Percentiles rank a stretch among this genome's conserved stretches.
Conservation (phyloP, 306 rosid species). For the Vigna trinervia region DNA sequence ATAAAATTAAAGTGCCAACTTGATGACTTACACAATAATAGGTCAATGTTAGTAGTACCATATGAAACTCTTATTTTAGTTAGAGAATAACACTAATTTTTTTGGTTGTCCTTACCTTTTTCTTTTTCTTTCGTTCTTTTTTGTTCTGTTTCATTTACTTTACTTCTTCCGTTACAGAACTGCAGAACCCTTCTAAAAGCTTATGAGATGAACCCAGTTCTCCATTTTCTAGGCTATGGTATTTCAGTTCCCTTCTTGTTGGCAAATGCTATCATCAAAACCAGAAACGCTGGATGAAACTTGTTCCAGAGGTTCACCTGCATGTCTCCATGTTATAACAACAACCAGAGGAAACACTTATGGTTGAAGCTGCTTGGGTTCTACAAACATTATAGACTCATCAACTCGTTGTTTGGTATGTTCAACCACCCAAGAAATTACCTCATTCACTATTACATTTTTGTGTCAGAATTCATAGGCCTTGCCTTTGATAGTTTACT, state of each 20-base stretch:
- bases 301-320: slow-evolving; percentile 15
- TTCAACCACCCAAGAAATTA: background rate
- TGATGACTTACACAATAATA: background rate
- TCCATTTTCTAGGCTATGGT: slow-evolving; percentile 75
- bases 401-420: slow-evolving; percentile 10
- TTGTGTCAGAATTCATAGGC: background rate
- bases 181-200: slow-evolving; percentile 86
- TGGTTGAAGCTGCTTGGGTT: slow-evolving; percentile 15
- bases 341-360: slow-evolving; percentile 17
- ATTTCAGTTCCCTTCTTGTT: slow-evolving; percentile 68
- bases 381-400: slow-evolving; percentile 7
- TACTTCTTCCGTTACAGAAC: slow-evolving; percentile 58
- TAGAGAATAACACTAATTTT: background rate
- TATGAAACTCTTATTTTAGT: background rate
- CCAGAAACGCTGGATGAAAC: slow-evolving; percentile 52
- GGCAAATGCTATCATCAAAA: slow-evolving; percentile 63
- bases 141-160: slow-evolving; percentile 37
- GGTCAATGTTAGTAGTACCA: background rate
- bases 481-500: slow-evolving; percentile 26
- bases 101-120: slow-evolving; percentile 17
- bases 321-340: background rate
- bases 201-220: slow-evolving; percentile 83
- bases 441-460: background rate
- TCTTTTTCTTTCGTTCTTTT: slow-evolving; percentile 12
- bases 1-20: background rate